phyloP scores from a whole-genome alignment of 257 asterid genomes.

The Echium plantagineum region DNA sequence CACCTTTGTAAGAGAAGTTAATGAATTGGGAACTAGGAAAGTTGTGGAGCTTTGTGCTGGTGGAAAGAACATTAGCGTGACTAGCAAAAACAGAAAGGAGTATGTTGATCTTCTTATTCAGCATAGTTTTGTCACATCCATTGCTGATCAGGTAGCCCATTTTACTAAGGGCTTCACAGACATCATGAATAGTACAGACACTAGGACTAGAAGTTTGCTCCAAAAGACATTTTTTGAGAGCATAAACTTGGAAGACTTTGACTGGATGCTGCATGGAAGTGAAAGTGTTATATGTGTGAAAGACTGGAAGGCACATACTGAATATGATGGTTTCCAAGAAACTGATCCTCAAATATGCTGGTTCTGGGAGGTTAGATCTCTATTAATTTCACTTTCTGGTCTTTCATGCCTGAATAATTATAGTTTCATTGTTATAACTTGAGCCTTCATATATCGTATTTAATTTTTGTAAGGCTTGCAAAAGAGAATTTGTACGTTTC shows the following conservation, averaged over 20 bases:
- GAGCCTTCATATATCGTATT: too few relatives aligned
- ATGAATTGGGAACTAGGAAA: conserved; percentile 76
- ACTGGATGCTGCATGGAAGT: conserved; percentile 76
- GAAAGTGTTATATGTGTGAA: conserved; percentile 65
- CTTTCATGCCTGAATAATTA: conserved; percentile 2
- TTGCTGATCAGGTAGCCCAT: conserved; percentile 49
- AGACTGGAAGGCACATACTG: conserved; percentile 92
- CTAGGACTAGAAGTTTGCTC: conserved; percentile 2
- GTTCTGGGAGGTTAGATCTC: conserved; percentile 82
- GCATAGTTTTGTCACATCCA: conserved; percentile 59
- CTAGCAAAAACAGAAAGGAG: conserved; percentile 59
- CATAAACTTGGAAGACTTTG: conserved; percentile 72
- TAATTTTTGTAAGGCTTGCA: too few relatives aligned
- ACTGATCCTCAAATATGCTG: conserved; percentile 72
- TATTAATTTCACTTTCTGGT: conserved; percentile 1
- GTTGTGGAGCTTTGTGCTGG: conserved; percentile 58
- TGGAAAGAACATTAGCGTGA: conserved; percentile 55
- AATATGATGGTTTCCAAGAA: conserved; percentile 61
- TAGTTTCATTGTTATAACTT: not conserved
- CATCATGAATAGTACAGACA: conserved; percentile 28
- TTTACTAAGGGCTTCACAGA: conserved; percentile 75
- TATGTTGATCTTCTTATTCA: conserved; percentile 70
- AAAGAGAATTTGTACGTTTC: too few relatives aligned
- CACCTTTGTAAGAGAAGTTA: conserved; percentile 68
- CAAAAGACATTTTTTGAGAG: conserved; percentile 52